Percentiles rank a stretch among this genome's conserved stretches.
phyloP scores from a whole-genome alignment of 78 protist genomes.

The Planoprotostelium fungivorum region DNA sequence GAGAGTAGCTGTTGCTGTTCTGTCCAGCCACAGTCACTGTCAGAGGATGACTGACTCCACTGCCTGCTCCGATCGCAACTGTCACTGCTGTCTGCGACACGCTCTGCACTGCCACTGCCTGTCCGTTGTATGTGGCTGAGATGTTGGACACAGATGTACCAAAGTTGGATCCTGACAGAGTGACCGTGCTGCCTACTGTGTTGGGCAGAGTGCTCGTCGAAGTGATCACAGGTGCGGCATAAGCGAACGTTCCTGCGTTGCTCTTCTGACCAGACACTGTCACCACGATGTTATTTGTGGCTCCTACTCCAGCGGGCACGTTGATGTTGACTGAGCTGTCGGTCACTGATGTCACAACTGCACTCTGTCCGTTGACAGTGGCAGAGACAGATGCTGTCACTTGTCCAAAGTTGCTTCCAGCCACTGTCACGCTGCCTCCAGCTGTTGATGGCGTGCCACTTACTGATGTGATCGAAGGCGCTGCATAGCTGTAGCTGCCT shows the following conservation, averaged over 20 bases:
- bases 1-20: background rate
- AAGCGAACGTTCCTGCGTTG: background rate
- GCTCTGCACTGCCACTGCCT: background rate
- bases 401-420: slow-evolving; percentile 12
- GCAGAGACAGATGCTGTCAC: background rate
- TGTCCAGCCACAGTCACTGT: background rate
- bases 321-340: background rate
- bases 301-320: background rate
- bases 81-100: background rate
- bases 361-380: background rate
- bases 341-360: background rate
- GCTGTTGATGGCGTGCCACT: background rate
- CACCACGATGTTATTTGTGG: background rate
- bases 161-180: background rate
- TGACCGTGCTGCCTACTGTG: background rate
- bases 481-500: background rate
- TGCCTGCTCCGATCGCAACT: background rate
- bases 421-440: background rate
- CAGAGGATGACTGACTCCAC: background rate
- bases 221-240: background rate
- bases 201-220: background rate
- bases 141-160: background rate
- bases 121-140: background rate
- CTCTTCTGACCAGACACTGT: slow-evolving; percentile 9
- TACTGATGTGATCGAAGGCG: slow-evolving; percentile 10